phyloP scores from a whole-genome alignment of 371 early-diverging fungal species.

The Apophysomyces trapeziformis region DNA sequence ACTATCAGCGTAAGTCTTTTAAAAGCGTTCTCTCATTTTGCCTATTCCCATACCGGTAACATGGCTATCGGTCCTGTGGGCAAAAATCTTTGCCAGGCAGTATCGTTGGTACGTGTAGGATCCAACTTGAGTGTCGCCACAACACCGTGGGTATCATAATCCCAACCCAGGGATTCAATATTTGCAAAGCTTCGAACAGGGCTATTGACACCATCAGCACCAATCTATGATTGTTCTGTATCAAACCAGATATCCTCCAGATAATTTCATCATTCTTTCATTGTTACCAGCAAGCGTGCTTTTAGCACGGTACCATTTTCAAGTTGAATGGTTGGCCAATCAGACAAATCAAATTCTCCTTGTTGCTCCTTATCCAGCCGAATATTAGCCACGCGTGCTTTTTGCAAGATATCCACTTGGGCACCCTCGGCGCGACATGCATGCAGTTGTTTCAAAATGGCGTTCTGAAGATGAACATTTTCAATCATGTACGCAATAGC shows the following conservation, averaged over 20 bases:
- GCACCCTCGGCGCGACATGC: constrained; percentile 39
- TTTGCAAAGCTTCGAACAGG: constrained; percentile 82
- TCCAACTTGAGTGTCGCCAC: constrained; percentile 84
- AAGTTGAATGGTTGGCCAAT: constrained; percentile 69
- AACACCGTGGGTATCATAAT: constrained; percentile 86
- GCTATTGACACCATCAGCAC: constrained; percentile 93
- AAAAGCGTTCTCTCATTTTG: not conserved
- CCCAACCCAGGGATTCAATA: constrained; percentile 87
- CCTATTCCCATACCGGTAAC: constrained; percentile 69
- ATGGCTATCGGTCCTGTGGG: constrained; percentile 94
- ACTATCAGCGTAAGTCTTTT: not conserved
- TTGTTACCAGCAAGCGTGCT: constrained; percentile 58
- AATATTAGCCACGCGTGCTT: constrained; percentile 61
- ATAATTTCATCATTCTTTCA: not conserved
- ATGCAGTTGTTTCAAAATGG: constrained; percentile 51
- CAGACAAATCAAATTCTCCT: constrained; percentile 46
- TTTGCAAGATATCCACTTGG: constrained; percentile 57
- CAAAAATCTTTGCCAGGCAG: constrained; percentile 94
- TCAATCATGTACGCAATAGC: constrained; percentile 64
- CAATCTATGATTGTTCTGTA: constrained; percentile 54
- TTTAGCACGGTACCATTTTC: constrained; percentile 58
- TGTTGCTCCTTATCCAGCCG: constrained; percentile 14
- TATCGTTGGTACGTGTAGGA: constrained; percentile 50
- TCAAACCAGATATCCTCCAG: not conserved
- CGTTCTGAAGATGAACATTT: constrained; percentile 53